These are phyloP conservation scores for Dendrobium officinale DNA, from an alignment of 106 monocot species.

Conservation along the genomic window DNA sequence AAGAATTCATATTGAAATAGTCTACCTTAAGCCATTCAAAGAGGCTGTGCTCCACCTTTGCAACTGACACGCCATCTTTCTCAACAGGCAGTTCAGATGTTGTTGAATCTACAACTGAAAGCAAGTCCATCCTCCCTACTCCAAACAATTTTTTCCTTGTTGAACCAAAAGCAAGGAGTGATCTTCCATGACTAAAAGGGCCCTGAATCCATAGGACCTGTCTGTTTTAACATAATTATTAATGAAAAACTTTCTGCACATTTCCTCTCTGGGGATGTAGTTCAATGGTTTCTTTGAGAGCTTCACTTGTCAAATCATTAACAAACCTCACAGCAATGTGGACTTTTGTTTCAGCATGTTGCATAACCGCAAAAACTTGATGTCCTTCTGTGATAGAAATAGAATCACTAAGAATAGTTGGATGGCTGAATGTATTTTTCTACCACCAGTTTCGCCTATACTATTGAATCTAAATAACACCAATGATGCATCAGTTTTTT, in stretches of 20 bases:
- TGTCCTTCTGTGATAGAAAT: conserved; percentile 47
- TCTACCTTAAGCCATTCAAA: conserved; percentile 96
- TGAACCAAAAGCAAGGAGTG: conserved; percentile 72
- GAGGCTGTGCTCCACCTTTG: conserved; percentile 87
- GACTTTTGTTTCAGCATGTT: conserved; percentile 40
- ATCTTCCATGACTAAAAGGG: conserved; percentile 96
- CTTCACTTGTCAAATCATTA: conserved; percentile 32
- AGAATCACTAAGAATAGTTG: conserved; percentile 61
- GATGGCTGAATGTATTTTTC: conserved; percentile 40
- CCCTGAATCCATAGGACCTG: conserved; percentile 88
- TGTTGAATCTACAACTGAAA: conserved; percentile 80
- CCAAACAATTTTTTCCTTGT: conserved; percentile 96
- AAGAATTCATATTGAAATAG: conserved; percentile 2
- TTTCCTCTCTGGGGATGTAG: conserved; percentile 52
- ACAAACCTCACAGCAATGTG: conserved; percentile 52
- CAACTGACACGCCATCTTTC: conserved; percentile 87
- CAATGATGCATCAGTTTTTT: conserved; percentile 33
- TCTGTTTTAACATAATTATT: conserved; percentile 94
- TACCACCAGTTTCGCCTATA: conserved; percentile 34
- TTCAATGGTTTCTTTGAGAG: conserved; percentile 50
- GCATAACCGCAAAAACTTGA: conserved; percentile 64
- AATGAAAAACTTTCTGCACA: conserved; percentile 73
- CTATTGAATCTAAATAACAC: conserved; percentile 43
- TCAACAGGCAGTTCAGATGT: conserved; percentile 86
- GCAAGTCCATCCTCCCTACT: conserved; percentile 95